A percentile compares a stretch with the other conserved stretches of the same genome.
These are phyloP conservation scores for Pseudozyma thailandica DNA, from an alignment of 1,284 basidiomycete species.

Conservation along the genomic window DNA sequence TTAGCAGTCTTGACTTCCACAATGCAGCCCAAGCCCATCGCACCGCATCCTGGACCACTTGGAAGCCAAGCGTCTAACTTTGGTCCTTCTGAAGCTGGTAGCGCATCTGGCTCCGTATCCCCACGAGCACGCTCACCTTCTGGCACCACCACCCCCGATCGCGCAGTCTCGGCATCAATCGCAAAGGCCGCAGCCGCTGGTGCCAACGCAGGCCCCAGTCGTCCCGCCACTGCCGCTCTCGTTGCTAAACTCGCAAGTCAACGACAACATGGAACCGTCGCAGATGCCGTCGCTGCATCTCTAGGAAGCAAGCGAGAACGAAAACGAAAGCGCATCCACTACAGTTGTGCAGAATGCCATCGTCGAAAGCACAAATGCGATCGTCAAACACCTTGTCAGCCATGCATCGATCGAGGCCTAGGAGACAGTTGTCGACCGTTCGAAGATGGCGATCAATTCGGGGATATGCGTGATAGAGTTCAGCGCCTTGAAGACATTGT, in stretches of 20 bases:
- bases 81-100: conserved; percentile 21
- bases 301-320: conserved; percentile 56
- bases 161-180: conserved; percentile 12
- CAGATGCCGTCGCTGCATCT: conserved; percentile 58
- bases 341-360: conserved; percentile 65
- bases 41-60: conserved; percentile 26
- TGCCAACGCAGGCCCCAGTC: conserved; percentile 31
- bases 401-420: conserved; percentile 63
- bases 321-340: conserved; percentile 63
- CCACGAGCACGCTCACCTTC: conserved; percentile 36
- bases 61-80: conserved; percentile 11
- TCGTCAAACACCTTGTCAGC: conserved; percentile 61
- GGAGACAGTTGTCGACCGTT: conserved; percentile 60
- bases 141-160: conserved; percentile 41
- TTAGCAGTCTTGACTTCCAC: no score
- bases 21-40: conserved; percentile 43
- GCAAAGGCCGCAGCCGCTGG: conserved; percentile 33
- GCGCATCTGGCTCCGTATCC: conserved; percentile 36
- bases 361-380: conserved; percentile 65
- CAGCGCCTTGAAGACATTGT: conserved; percentile 64
- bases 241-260: conserved; percentile 29
- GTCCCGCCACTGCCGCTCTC: conserved; percentile 32
- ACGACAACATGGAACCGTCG: conserved; percentile 47
- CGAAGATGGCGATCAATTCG: conserved; percentile 63
- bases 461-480: conserved; percentile 60